Conservation (phyloP, 176 grass and related monocot genomes). For the Bromus sterilis region DNA sequence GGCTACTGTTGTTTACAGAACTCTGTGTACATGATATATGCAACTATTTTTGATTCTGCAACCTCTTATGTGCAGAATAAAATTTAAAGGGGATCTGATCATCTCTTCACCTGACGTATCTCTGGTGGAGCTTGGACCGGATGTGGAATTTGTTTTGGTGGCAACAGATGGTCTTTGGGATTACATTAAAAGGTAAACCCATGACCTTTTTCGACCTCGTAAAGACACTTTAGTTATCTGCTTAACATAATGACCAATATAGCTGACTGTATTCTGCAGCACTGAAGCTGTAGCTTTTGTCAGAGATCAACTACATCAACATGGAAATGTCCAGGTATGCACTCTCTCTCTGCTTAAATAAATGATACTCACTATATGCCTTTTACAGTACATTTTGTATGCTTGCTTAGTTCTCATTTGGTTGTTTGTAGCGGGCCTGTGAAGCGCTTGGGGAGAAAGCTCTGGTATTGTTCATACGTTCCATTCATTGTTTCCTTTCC, state of each 20-base stretch:
- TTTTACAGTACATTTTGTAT: not conserved
- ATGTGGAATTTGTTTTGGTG: slow-evolving; percentile 74
- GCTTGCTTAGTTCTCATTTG: slow-evolving; percentile 19
- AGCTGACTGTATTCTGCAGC: slow-evolving; percentile 45
- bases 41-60: not conserved
- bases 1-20: not conserved
- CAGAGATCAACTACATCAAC: slow-evolving; percentile 73
- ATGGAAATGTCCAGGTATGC: slow-evolving; percentile 83
- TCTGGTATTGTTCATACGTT: slow-evolving; percentile 50
- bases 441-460: slow-evolving; percentile 58
- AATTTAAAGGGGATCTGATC: slow-evolving; percentile 74
- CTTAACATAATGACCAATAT: slow-evolving; percentile 7
- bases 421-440: slow-evolving; percentile 57
- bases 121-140: slow-evolving; percentile 61
- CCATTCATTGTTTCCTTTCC: slow-evolving; percentile 6
- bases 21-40: not conserved
- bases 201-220: not conserved
- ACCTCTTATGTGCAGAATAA: slow-evolving; percentile 48
- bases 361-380: not conserved
- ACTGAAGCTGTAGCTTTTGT: slow-evolving; percentile 66
- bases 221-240: not conserved
- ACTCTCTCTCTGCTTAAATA: not conserved
- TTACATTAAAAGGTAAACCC: slow-evolving; percentile 74
- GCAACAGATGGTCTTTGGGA: slow-evolving; percentile 97
- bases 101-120: slow-evolving; percentile 65